Conservation (phyloP, 2,329 filamentous ascomycete species). For the Corynespora cassiicola region DNA sequence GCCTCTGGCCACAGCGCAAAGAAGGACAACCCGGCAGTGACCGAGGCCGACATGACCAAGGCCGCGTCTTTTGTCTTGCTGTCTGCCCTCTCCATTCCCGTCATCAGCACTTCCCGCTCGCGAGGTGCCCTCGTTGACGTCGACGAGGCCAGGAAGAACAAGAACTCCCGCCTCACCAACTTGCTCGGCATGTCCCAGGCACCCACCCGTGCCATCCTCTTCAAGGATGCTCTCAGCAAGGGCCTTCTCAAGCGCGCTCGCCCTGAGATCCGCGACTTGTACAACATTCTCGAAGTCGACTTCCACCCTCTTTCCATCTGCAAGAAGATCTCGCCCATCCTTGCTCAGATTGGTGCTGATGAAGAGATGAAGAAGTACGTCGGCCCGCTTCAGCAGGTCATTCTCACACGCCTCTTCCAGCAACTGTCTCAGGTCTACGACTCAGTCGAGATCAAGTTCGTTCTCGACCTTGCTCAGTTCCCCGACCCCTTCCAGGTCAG, state of each 20-base stretch:
- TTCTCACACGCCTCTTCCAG: conserved; percentile 97
- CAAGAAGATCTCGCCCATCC: conserved; percentile 97
- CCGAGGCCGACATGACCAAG: conserved; percentile 89
- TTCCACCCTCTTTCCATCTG: conserved; percentile 99
- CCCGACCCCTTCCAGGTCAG: conserved; percentile 95
- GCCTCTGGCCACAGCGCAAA: conserved; percentile 87
- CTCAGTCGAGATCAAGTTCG: conserved; percentile 92
- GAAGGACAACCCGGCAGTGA: conserved; percentile 89
- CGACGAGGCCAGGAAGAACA: conserved; percentile 96
- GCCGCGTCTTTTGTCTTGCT: conserved; percentile 94
- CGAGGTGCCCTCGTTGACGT: conserved; percentile 96
- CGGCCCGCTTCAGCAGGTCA: conserved; percentile 94
- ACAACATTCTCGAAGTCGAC: conserved; percentile 98
- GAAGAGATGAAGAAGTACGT: conserved; percentile 98
- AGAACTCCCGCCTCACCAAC: conserved; percentile 96
- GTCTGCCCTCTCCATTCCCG: conserved; percentile 94
- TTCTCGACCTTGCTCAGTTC: conserved; percentile 92
- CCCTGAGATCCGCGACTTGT: conserved; percentile 94
- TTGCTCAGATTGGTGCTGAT: conserved; percentile 90
- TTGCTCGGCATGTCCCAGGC: conserved; percentile 90
- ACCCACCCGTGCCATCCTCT: conserved; percentile 86
- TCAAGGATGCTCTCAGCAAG: conserved; percentile 96
- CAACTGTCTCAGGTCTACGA: conserved; percentile 99
- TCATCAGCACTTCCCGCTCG: conserved; percentile 97
- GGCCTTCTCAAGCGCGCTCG: conserved; percentile 89